These are phyloP conservation scores for Paramecium octaurelia DNA, from an alignment of 73 alveolate genomes.

Conservation along the genomic window DNA sequence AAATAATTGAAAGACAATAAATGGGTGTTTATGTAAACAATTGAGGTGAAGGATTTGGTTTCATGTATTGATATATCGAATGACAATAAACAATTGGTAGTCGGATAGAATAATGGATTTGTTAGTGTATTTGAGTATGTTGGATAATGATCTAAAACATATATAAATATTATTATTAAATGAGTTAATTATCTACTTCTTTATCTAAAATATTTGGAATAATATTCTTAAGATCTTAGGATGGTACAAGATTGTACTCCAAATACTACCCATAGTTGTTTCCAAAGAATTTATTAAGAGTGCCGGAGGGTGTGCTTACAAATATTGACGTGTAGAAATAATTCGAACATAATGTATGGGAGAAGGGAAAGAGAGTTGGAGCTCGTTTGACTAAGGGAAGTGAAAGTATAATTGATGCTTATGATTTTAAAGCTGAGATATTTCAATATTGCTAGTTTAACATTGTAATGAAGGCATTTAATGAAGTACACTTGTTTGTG, in stretches of 20 bases:
- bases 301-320: not conserved
- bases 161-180: not conserved
- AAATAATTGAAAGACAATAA: not conserved
- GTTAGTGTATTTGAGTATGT: not conserved
- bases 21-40: not conserved
- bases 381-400: constrained; percentile 14
- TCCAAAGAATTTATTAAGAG: not conserved
- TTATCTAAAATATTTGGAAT: constrained; percentile 34
- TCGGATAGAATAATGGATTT: not conserved
- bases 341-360: constrained; percentile 38
- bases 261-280: constrained; percentile 7
- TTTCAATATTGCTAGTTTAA: constrained; percentile 11
- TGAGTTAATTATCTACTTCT: constrained; percentile 27
- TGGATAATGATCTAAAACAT: not conserved
- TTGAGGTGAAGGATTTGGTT: not conserved
- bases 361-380: constrained; percentile 34
- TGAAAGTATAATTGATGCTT: not conserved
- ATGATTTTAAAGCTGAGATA: constrained; percentile 21
- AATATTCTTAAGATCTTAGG: not conserved
- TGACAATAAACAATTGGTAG: not conserved
- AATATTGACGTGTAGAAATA: constrained; percentile 13
- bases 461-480: constrained; percentile 11
- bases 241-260: constrained; percentile 40
- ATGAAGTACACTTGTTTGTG: not conserved
- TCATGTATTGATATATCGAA: not conserved